These are phyloP conservation scores for Colletotrichum higginsianum DNA, from an alignment of 2,329 filamentous ascomycete species.

Conservation along the genomic window DNA sequence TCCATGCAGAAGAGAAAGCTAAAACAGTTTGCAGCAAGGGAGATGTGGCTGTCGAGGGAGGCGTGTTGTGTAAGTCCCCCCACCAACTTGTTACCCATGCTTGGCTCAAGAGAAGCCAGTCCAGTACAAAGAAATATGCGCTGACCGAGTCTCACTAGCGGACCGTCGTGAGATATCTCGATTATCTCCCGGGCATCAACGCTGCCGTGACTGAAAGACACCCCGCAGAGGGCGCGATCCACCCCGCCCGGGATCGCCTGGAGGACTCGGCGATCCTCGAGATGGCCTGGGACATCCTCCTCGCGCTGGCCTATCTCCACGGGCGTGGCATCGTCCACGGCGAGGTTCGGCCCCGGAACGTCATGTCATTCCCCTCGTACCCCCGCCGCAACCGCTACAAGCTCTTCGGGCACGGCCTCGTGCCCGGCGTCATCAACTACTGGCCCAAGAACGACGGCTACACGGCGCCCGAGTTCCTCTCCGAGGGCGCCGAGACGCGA, in stretches of 20 bases:
- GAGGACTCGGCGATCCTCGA: constrained; percentile 15
- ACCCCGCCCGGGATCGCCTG: background rate
- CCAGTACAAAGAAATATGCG: too few relatives aligned
- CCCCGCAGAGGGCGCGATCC: background rate
- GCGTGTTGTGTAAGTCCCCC: constrained; percentile 7
- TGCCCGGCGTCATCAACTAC: constrained; percentile 12
- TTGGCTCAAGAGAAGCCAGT: background rate
- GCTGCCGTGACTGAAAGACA: constrained; percentile 14
- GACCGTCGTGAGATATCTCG: constrained; percentile 18
- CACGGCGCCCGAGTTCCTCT: constrained; percentile 26
- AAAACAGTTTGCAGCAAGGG: background rate
- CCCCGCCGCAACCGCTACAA: constrained; percentile 1
- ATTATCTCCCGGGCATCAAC: constrained; percentile 1
- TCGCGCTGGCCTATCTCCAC: constrained; percentile 29
- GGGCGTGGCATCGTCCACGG: constrained; percentile 26
- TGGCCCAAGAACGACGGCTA: background rate
- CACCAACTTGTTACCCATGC: background rate
- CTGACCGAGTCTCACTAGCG: background rate
- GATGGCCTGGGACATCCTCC: constrained; percentile 24
- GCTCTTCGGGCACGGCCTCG: constrained; percentile 35
- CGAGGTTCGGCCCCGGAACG: constrained; percentile 13
- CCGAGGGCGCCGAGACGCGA: background rate
- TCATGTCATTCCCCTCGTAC: background rate
- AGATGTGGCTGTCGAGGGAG: constrained; percentile 1
- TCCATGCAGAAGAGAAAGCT: background rate